These are phyloP conservation scores for Eucalyptus lansdowneana DNA, from an alignment of 345 rosid species.

Conservation along the genomic window DNA sequence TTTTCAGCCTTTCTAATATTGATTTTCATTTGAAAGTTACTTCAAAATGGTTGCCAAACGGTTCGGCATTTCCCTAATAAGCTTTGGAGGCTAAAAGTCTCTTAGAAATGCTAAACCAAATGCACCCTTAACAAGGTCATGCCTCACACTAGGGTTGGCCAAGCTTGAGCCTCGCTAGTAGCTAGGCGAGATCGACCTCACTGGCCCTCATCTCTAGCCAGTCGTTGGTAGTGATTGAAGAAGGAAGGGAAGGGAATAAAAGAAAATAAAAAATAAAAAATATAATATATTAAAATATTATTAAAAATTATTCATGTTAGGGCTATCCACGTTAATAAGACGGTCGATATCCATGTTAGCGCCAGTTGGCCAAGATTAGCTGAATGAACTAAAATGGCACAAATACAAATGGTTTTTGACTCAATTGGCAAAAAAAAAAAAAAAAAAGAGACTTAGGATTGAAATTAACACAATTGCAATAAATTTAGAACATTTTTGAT, in stretches of 20 bases:
- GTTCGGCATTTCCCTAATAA: fast-evolving
- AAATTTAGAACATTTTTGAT: fast-evolving
- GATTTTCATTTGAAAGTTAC: no score
- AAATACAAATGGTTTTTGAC: background rate
- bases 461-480: no score
- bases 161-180: fast-evolving
- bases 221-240: fast-evolving
- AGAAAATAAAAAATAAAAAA: no score
- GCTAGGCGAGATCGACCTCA: no score
- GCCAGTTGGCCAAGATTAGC: fast-evolving
- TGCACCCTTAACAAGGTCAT: fast-evolving
- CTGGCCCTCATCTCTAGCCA: fast-evolving
- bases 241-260: no score
- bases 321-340: no score
- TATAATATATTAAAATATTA: no score
- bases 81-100: no score
- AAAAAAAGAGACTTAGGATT: no score
- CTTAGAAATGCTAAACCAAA: fast-evolving
- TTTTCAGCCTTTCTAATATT: fast-evolving
- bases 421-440: background rate
- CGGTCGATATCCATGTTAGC: background rate
- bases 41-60: no score
- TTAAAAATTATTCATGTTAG: no score
- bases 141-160: fast-evolving
- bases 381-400: background rate